A percentile compares a stretch with the other conserved stretches of the same genome.
Evolutionary conservation across 2,329 filamentous ascomycete genomes (phyloP).

Genomic region (Talaromyces sp.): DNA sequence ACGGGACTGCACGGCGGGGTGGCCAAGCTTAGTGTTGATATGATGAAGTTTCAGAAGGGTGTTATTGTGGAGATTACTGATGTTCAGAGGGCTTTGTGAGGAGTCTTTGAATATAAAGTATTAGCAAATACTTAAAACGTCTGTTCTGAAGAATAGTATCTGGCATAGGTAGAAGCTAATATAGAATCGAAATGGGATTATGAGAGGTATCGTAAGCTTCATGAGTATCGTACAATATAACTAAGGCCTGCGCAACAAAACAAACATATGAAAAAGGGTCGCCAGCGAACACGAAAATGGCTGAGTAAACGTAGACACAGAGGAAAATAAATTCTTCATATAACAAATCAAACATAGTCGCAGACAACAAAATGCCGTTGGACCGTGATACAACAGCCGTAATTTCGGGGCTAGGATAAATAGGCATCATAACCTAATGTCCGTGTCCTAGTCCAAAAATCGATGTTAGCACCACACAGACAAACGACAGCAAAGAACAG

Average conservation of each 20-base stretch:
- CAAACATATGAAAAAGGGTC: too few species aligned
- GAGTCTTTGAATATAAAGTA: neutral
- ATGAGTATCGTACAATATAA: neutral
- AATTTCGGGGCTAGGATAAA: neutral
- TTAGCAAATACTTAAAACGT: neutral
- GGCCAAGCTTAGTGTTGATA: neutral
- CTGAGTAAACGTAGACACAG: too few species aligned
- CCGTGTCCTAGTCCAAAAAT: neutral
- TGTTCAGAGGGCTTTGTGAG: neutral
- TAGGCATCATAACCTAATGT: neutral
- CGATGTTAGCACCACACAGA: neutral
- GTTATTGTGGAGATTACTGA: neutral
- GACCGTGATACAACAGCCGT: neutral
- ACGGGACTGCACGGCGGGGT: neutral
- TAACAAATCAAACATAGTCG: too few species aligned
- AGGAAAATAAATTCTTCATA: too few species aligned
- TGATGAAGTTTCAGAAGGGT: neutral
- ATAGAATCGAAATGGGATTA: too few species aligned
- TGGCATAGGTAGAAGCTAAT: too few species aligned
- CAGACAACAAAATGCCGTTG: too few species aligned
- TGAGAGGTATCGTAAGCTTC: neutral
- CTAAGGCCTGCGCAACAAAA: neutral
- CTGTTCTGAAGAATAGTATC: neutral
- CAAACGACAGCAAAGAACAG: neutral
- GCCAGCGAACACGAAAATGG: too few species aligned